Evolutionary conservation across 2,329 filamentous ascomycete species (phyloP).

Genomic region (Pseudocercospora musae): DNA sequence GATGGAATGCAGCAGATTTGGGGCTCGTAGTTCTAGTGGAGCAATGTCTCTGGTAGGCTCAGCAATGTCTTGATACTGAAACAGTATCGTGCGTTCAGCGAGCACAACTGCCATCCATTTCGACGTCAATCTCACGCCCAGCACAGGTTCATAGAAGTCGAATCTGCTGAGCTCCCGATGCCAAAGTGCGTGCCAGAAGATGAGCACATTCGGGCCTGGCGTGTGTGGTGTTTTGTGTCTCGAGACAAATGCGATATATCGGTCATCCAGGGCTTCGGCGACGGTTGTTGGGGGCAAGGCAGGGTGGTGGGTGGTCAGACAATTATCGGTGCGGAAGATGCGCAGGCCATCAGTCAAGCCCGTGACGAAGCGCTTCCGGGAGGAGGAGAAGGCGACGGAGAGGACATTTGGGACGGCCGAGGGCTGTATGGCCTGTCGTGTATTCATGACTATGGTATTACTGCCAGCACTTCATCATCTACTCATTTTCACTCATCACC

Average conservation of each 20-base stretch:
- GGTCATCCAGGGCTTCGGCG: conserved; percentile 35
- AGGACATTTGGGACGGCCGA: conserved; percentile 71
- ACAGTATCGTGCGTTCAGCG: conserved; percentile 29
- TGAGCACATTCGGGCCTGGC: conserved; percentile 32
- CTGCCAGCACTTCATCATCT: not conserved
- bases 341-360: conserved; percentile 84
- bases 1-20: conserved; percentile 47
- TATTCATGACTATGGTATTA: conserved; percentile 88
- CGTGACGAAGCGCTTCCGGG: conserved; percentile 80
- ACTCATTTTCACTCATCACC: not conserved
- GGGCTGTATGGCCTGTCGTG: conserved; percentile 77
- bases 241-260: conserved; percentile 80
- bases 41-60: conserved; percentile 4
- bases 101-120: conserved; percentile 77
- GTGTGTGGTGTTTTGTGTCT: conserved; percentile 59
- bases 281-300: conserved; percentile 24
- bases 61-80: conserved; percentile 31
- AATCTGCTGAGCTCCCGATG: conserved; percentile 71
- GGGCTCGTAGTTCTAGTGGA: conserved; percentile 20
- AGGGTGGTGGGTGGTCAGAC: conserved; percentile 33
- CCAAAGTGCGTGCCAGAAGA: conserved; percentile 85
- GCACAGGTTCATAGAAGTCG: conserved; percentile 74
- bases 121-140: conserved; percentile 73
- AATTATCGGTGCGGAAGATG: conserved; percentile 36
- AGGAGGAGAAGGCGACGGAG: conserved; percentile 80